These are phyloP conservation scores for Rhizophora apiculata DNA, from an alignment of 345 rosid genomes.

Conservation along the genomic window DNA sequence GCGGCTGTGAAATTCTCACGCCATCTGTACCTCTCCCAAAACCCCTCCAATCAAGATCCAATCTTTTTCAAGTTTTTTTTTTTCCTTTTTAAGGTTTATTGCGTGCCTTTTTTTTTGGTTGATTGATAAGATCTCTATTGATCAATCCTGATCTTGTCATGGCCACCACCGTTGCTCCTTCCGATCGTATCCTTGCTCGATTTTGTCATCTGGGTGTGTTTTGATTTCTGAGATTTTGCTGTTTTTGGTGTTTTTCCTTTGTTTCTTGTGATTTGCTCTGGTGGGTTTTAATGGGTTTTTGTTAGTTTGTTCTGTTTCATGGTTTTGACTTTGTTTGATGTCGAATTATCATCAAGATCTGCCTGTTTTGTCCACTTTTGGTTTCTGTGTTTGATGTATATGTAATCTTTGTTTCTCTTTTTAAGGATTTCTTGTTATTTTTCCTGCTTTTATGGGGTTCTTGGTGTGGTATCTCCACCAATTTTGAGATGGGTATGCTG, in stretches of 20 bases:
- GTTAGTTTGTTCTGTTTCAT: not conserved
- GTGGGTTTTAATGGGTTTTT: not conserved
- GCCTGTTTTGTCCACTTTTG: not conserved
- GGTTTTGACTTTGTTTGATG: not conserved
- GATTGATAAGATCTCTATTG: not conserved
- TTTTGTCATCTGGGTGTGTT: constrained; percentile 14
- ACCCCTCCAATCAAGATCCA: not conserved
- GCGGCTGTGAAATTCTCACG: not conserved
- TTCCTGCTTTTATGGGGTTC: not conserved
- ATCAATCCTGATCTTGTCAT: constrained; percentile 22
- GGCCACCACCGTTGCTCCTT: constrained; percentile 54
- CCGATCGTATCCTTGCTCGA: constrained; percentile 68
- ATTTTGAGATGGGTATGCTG: not conserved
- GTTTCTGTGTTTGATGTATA: constrained; percentile 5
- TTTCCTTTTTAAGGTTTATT: too few species aligned
- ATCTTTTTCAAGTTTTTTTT: too few species aligned
- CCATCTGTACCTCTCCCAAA: not conserved
- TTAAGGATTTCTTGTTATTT: not conserved
- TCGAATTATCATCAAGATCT: not conserved
- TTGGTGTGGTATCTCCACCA: not conserved
- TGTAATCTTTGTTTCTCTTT: not conserved
- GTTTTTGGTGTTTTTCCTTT: not conserved
- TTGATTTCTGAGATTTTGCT: constrained; percentile 12
- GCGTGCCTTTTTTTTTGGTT: not conserved
- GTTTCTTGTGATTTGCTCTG: not conserved